Base-by-base conservation (phyloP, 2,329 filamentous ascomycete genomes). In the Trichoderma brevicompactum region DNA sequence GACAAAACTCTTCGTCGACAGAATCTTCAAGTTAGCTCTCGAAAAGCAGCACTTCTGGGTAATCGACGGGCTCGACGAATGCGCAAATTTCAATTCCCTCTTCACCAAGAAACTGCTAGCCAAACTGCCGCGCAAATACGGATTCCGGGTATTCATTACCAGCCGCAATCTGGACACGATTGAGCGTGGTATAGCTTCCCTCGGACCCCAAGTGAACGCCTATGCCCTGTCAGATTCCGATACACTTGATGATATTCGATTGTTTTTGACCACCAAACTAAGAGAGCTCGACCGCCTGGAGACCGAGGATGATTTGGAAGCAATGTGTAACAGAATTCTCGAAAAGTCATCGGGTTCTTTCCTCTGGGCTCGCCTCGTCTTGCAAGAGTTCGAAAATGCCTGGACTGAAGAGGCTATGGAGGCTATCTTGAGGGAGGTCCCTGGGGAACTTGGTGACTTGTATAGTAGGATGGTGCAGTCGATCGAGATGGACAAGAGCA, bases 1-100 rank as follows among this genome's bases (percentile, higher is more conserved):
- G 65, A 43, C 49, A 43, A 65, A 65, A n/a, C 41, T 65, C 5
- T 67, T 67, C 34, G 28, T 65, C 12, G 40, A 65, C 7, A 43
- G 40, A 10, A 65, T 65, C 15, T 56, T 67, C 36, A 43, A 60
- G 15, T 1, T 44, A 4, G 12, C 43, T 17, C 19, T 49, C 5
- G 6, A 12, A 34, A 19, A 15, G 7, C 44, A 28, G 23, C 62
- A 55, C 7, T 65, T 56, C 34, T 56, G 62, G 62, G 41, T 65
- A 1, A 62, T 65, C 12, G 55, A 67, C 13, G 62, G 43, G 0
- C 34, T 60, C 4, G 48, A 62, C 12, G 62, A 62, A 46, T 65
- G 49, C 6, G 46, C 23, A 7, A 41, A 19, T 3, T 53, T 34
- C 10, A 50, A 38, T 8, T 34, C 23, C 43, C 53, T 32, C 49